Evolutionary conservation across 148 eudicot genomes (phyloP).

Genomic region (Chenopodium album): DNA sequence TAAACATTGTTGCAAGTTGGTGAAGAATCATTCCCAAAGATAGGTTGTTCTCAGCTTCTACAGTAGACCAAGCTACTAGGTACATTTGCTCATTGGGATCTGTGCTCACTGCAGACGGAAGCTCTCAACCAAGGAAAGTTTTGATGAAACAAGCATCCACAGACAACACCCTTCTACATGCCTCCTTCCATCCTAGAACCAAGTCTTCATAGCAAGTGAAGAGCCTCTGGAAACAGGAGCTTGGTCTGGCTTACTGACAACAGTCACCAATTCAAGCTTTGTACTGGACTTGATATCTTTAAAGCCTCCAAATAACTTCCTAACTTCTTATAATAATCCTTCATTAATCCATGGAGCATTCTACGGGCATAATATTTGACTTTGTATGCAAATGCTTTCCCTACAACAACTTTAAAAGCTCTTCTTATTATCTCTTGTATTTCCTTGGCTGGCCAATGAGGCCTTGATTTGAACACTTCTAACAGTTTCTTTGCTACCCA

Average conservation of each 20-base stretch:
- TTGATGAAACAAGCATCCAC: not conserved
- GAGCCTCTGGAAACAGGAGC: not conserved
- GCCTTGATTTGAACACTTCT: not conserved
- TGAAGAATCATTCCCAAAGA: not conserved
- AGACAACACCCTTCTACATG: not conserved
- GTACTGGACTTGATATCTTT: not conserved
- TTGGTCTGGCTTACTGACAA: not conserved
- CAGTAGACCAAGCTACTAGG: not conserved
- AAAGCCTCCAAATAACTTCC: not conserved
- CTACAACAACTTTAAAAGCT: not conserved
- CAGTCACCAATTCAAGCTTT: too few relatives aligned
- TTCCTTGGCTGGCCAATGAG: not conserved
- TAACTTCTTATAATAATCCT: not conserved
- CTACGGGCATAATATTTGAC: not conserved
- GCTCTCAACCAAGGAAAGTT: not conserved
- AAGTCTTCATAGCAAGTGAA: not conserved
- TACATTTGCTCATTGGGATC: constrained; percentile 13
- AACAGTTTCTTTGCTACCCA: not conserved
- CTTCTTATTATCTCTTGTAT: not conserved
- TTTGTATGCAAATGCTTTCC: not conserved
- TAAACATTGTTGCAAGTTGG: not conserved
- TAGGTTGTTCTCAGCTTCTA: constrained; percentile 6
- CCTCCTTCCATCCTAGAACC: not conserved
- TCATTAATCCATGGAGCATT: not conserved
- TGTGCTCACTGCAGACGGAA: not conserved